phyloP scores from a whole-genome alignment of 768 basidiomycete species.

The Podaxis sp. region DNA sequence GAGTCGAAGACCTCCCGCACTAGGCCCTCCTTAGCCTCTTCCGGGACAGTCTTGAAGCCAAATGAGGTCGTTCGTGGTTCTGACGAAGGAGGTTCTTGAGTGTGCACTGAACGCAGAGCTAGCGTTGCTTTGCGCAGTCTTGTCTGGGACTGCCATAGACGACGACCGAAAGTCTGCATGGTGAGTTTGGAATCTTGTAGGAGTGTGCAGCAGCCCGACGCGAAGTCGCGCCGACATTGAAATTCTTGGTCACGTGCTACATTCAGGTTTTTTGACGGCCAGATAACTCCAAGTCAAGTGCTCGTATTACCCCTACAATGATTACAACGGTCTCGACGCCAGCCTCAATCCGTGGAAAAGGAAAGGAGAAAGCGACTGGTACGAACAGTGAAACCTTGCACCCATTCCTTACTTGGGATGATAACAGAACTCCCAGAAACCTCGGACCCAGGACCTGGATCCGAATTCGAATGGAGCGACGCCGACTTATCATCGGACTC shows the following conservation, averaged over 20 bases:
- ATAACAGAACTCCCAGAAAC: slow-evolving; percentile 19
- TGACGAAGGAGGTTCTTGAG: slow-evolving; percentile 15
- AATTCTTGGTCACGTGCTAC: slow-evolving; percentile 14
- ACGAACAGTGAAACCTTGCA: neutral
- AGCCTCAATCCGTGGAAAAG: slow-evolving; percentile 32
- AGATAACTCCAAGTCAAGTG: neutral
- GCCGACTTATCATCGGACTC: neutral
- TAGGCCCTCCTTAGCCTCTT: slow-evolving; percentile 82
- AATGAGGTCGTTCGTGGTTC: slow-evolving; percentile 73
- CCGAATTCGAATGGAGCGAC: slow-evolving; percentile 34
- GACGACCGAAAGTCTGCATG: slow-evolving; percentile 27
- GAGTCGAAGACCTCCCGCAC: slow-evolving; percentile 95
- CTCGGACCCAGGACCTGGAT: slow-evolving; percentile 35
- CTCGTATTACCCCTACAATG: slow-evolving; percentile 8
- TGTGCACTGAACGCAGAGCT: slow-evolving; percentile 19
- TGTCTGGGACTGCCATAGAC: slow-evolving; percentile 18
- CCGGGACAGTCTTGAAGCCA: slow-evolving; percentile 88
- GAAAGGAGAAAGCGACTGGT: slow-evolving; percentile 46
- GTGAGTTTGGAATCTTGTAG: slow-evolving; percentile 1
- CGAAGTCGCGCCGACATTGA: neutral
- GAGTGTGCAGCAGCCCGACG: neutral
- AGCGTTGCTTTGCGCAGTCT: slow-evolving; percentile 21
- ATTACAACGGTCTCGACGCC: slow-evolving; percentile 18
- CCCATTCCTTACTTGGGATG: neutral
- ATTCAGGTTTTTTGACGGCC: neutral